Conservation (phyloP, 257 asterid species). For the Coffea eugenioides region DNA sequence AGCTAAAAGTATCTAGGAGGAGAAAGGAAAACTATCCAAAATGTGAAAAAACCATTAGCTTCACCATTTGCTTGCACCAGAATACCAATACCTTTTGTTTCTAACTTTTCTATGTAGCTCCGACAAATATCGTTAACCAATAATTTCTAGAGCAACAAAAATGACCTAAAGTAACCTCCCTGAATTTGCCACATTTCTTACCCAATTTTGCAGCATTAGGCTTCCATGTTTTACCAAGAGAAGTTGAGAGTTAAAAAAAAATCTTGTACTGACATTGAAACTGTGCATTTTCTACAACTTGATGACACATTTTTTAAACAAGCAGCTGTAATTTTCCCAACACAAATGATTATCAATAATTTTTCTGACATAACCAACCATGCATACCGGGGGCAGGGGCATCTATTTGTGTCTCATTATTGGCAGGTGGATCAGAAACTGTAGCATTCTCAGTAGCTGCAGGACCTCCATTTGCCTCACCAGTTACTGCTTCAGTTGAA, state of each 20-base stretch:
- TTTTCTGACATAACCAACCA: background rate
- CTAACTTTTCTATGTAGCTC: background rate
- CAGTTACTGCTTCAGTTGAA: conserved; percentile 26
- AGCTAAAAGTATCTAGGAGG: background rate
- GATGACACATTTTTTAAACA: background rate
- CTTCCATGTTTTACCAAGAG: background rate
- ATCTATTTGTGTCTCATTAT: conserved; percentile 30
- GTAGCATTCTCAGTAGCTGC: conserved; percentile 29
- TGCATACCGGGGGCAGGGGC: conserved; percentile 44
- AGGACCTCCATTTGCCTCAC: conserved; percentile 34
- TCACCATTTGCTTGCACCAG: background rate
- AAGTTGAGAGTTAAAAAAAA: background rate
- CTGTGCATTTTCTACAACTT: background rate
- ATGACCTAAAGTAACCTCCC: background rate
- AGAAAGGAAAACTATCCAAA: background rate
- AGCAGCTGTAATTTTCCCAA: background rate
- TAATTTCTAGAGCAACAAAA: too few species aligned
- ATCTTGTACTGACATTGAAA: background rate
- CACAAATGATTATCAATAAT: background rate
- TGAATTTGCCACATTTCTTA: background rate
- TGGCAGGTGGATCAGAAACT: conserved; percentile 28
- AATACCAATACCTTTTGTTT: background rate
- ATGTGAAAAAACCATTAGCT: background rate
- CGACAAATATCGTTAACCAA: background rate
- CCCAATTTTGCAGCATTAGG: background rate